Evolutionary conservation across 2,329 filamentous ascomycete species (phyloP).

Genomic region (Diaporthe citrichinensis): DNA sequence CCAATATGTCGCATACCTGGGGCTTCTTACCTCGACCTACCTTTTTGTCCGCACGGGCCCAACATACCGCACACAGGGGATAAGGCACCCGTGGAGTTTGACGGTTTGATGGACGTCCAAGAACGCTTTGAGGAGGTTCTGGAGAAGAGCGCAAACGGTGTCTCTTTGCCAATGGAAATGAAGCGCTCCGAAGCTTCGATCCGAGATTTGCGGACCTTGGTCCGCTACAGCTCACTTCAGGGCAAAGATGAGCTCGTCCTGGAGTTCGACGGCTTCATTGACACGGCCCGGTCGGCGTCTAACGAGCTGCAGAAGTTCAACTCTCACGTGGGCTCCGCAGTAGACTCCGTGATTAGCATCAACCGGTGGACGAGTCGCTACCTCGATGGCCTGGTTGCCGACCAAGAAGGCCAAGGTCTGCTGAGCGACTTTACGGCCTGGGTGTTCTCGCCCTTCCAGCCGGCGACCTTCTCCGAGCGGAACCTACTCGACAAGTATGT

Average conservation of each 20-base stretch:
- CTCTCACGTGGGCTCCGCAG: constrained; percentile 78
- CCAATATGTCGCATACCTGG: constrained; percentile 81
- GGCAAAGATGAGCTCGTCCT: constrained; percentile 78
- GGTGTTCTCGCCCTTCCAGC: constrained; percentile 74
- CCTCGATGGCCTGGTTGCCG: constrained; percentile 71
- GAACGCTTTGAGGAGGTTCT: constrained; percentile 83
- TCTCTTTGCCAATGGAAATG: constrained; percentile 82
- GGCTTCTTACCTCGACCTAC: constrained; percentile 70
- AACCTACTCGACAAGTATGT: constrained; percentile 81
- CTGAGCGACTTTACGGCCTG: constrained; percentile 59
- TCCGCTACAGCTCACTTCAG: constrained; percentile 78
- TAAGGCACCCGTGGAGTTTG: constrained; percentile 72
- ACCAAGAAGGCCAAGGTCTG: constrained; percentile 51
- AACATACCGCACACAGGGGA: constrained; percentile 38
- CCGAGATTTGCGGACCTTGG: constrained; percentile 79
- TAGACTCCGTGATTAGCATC: constrained; percentile 81
- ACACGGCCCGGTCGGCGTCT: constrained; percentile 74
- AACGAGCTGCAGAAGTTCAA: constrained; percentile 82
- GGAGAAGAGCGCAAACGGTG: constrained; percentile 74
- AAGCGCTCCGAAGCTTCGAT: constrained; percentile 82
- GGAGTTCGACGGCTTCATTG: constrained; percentile 83
- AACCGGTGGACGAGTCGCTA: constrained; percentile 82
- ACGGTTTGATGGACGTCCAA: constrained; percentile 81
- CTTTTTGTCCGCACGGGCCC: constrained; percentile 68
- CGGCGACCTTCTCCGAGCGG: constrained; percentile 70